phyloP scores from a whole-genome alignment of 768 basidiomycete species.

The Leccinum sublutescens region DNA sequence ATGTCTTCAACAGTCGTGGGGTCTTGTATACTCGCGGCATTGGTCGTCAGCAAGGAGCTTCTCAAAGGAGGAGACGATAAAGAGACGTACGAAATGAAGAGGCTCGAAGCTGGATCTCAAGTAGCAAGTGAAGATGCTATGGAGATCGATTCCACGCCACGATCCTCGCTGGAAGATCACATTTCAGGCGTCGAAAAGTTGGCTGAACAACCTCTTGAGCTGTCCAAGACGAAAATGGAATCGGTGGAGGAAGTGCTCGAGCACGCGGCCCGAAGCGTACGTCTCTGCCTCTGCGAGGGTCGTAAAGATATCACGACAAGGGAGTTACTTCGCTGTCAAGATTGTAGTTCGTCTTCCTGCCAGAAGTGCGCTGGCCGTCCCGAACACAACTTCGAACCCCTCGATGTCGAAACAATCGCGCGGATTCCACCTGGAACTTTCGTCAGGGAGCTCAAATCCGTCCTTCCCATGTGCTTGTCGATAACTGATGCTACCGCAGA shows the following conservation, averaged over 20 bases:
- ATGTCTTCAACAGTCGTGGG: constrained; percentile 98
- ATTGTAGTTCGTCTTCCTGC: constrained; percentile 81
- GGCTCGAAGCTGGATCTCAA: constrained; percentile 34
- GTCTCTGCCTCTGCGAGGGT: constrained; percentile 91
- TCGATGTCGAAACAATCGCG: constrained; percentile 49
- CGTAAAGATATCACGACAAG: constrained; percentile 71
- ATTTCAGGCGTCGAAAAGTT: constrained; percentile 76
- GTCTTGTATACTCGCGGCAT: constrained; percentile 79
- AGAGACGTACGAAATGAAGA: constrained; percentile 67
- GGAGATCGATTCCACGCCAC: constrained; percentile 44
- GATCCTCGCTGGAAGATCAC: constrained; percentile 41
- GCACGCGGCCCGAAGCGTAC: constrained; percentile 65
- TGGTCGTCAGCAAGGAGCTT: constrained; percentile 64
- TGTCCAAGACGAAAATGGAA: constrained; percentile 50
- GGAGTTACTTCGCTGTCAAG: constrained; percentile 63
- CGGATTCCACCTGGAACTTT: constrained; percentile 76
- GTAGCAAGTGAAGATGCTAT: constrained; percentile 40
- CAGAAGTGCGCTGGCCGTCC: constrained; percentile 87
- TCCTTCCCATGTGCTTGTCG: constrained; percentile 83
- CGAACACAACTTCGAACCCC: constrained; percentile 69
- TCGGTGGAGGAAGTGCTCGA: constrained; percentile 56
- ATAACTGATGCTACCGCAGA: constrained; percentile 49
- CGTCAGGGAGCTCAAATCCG: constrained; percentile 70
- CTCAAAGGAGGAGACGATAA: constrained; percentile 65
- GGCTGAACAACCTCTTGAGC: constrained; percentile 59